Conservation (phyloP, 768 basidiomycete genomes). For the Bullera alba region DNA sequence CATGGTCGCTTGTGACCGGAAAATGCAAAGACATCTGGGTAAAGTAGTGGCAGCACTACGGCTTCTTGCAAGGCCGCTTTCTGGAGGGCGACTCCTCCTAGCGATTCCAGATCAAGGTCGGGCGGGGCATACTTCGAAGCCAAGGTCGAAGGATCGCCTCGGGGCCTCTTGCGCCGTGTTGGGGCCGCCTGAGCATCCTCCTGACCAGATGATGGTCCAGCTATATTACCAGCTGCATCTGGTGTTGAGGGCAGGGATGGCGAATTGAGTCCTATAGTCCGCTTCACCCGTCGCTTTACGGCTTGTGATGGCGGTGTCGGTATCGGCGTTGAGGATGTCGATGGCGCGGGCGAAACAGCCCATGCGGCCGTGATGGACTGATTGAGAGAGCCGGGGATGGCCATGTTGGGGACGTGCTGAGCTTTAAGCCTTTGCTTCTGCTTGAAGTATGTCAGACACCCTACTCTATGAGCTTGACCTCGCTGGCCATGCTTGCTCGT, state of each 20-base stretch:
- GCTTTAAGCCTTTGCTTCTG: not conserved
- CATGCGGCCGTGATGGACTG: slow-evolving; percentile 36
- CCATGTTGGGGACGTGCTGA: slow-evolving; percentile 12
- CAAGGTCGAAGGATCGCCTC: slow-evolving; percentile 1
- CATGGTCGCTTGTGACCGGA: slow-evolving; percentile 88
- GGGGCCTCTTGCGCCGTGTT: slow-evolving; percentile 1
- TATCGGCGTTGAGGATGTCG: not conserved
- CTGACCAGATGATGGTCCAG: too few species aligned
- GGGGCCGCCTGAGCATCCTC: not conserved
- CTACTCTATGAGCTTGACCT: not conserved
- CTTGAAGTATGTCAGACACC: too few species aligned
- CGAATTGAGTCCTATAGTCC: slow-evolving; percentile 17
- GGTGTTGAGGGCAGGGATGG: not conserved
- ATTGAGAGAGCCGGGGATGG: slow-evolving; percentile 25
- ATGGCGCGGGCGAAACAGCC: slow-evolving; percentile 9
- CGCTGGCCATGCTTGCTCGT: not conserved
- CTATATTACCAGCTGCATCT: not conserved
- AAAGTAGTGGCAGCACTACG: slow-evolving; percentile 89
- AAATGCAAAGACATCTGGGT: slow-evolving; percentile 90
- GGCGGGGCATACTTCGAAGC: slow-evolving; percentile 65
- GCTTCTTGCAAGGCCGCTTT: slow-evolving; percentile 91
- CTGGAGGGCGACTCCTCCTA: slow-evolving; percentile 79
- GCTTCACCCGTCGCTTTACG: slow-evolving; percentile 18
- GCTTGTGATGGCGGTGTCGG: not conserved
- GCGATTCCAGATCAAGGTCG: slow-evolving; percentile 65